phyloP scores from a whole-genome alignment of 495 filamentous ascomycete species.

The Aspergillus taichungensis region DNA sequence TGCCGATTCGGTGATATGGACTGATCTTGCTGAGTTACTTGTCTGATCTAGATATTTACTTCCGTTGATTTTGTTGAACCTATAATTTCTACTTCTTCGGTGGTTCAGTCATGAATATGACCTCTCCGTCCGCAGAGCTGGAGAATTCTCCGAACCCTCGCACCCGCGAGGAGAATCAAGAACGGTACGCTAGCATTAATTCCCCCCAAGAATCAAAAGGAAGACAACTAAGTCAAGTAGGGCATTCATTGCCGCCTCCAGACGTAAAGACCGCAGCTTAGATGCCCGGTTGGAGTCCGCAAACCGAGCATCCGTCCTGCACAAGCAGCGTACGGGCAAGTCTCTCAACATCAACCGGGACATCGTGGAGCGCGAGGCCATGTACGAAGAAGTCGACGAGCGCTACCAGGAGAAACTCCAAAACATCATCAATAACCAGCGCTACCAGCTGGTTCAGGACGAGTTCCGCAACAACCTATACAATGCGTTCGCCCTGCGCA shows the following conservation, averaged over 20 bases:
- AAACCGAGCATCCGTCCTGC: slow-evolving; percentile 76
- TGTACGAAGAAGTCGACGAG: slow-evolving; percentile 97
- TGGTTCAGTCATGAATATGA: slow-evolving; percentile 4
- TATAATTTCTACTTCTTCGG: not conserved
- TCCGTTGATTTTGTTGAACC: not conserved
- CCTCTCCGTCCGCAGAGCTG: slow-evolving; percentile 23
- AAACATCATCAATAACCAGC: slow-evolving; percentile 35
- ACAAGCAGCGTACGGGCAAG: slow-evolving; percentile 82
- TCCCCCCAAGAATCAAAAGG: slow-evolving; percentile 3
- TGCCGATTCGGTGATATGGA: no score
- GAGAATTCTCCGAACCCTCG: slow-evolving; percentile 32
- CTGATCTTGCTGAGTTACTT: not conserved
- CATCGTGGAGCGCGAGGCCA: slow-evolving; percentile 86
- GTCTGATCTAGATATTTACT: not conserved
- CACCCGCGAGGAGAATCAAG: slow-evolving; percentile 76
- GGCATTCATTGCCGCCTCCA: slow-evolving; percentile 92
- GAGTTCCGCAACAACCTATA: slow-evolving; percentile 34
- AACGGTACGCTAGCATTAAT: slow-evolving; percentile 44
- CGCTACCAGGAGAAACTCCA: slow-evolving; percentile 38
- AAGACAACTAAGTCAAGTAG: slow-evolving; percentile 24
- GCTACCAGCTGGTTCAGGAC: slow-evolving; percentile 29
- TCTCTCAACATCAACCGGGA: slow-evolving; percentile 75
- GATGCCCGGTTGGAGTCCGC: slow-evolving; percentile 90
- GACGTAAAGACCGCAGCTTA: slow-evolving; percentile 77
- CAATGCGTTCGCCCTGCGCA: slow-evolving; percentile 23